These are phyloP conservation scores for Paspalum vaginatum DNA, from an alignment of 176 grass and related monocot genomes.

Conservation along the genomic window DNA sequence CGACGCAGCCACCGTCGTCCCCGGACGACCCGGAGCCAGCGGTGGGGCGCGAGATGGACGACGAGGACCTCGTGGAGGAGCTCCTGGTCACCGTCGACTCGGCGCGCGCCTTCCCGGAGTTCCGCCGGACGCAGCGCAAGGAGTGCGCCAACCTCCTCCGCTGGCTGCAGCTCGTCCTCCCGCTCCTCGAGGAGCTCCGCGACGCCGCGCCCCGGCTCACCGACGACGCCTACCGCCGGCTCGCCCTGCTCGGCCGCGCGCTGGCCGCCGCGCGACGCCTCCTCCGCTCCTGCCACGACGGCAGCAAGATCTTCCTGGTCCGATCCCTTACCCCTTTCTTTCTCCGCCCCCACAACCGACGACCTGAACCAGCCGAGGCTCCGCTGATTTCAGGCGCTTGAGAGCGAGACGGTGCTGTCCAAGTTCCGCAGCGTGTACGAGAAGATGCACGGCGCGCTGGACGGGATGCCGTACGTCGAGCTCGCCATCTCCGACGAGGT, in stretches of 20 bases:
- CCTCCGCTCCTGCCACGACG: slow-evolving; percentile 69
- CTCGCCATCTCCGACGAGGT: slow-evolving; percentile 73
- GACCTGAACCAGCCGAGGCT: background rate
- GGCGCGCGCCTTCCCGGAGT: slow-evolving; percentile 56
- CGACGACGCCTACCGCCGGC: slow-evolving; percentile 49
- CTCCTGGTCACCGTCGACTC: slow-evolving; percentile 55
- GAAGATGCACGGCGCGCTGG: slow-evolving; percentile 58
- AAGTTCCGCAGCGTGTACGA: slow-evolving; percentile 65
- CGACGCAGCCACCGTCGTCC: slow-evolving; percentile 13
- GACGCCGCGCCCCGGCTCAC: slow-evolving; percentile 51
- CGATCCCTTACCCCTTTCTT: no score
- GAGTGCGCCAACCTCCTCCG: slow-evolving; percentile 69
- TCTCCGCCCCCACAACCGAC: no score
- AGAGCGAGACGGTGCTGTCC: slow-evolving; percentile 49
- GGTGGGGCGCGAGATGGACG: slow-evolving; percentile 54
- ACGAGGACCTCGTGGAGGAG: slow-evolving; percentile 66
- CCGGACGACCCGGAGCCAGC: slow-evolving; percentile 40
- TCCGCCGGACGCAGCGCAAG: slow-evolving; percentile 57
- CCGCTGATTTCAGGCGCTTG: slow-evolving; percentile 54
- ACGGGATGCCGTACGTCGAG: slow-evolving; percentile 65
- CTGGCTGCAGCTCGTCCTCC: slow-evolving; percentile 70
- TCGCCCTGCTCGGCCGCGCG: slow-evolving; percentile 45
- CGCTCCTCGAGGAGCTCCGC: slow-evolving; percentile 70
- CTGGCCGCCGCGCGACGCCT: slow-evolving; percentile 55
- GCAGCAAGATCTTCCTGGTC: slow-evolving; percentile 86